These are phyloP conservation scores for Candida tibetensis DNA, from an alignment of 805 yeast genomes.

Conservation along the genomic window DNA sequence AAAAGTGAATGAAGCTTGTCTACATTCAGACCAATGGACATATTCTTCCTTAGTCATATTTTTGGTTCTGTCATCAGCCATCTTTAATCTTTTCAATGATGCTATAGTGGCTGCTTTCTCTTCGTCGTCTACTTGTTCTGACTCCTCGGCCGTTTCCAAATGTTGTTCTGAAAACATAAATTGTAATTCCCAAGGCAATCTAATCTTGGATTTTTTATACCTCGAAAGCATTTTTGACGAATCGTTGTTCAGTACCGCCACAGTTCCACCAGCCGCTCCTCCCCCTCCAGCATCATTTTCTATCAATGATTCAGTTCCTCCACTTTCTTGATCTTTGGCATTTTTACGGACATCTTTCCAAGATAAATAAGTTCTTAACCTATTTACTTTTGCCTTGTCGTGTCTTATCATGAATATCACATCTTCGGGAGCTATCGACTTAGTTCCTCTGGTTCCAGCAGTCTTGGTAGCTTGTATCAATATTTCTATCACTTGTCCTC, in stretches of 20 bases:
- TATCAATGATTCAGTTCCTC: conserved; percentile 49
- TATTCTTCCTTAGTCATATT: conserved; percentile 96
- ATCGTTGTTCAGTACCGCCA: conserved; percentile 31
- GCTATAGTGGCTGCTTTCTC: conserved; percentile 87
- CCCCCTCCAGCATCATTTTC: conserved; percentile 48
- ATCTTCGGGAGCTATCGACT: conserved; percentile 87
- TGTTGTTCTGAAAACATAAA: conserved; percentile 94
- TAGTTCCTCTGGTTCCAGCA: conserved; percentile 76
- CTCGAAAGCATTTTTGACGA: conserved; percentile 44
- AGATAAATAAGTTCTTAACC: conserved; percentile 84
- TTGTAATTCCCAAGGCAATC: conserved; percentile 93
- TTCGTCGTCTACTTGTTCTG: conserved; percentile 71
- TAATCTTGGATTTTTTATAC: conserved; percentile 70
- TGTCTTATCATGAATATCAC: conserved; percentile 89
- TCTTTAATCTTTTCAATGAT: conserved; percentile 81
- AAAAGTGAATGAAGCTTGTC: conserved; percentile 96
- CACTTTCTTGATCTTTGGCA: conserved; percentile 57
- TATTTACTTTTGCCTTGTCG: conserved; percentile 89
- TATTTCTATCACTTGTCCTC: conserved; percentile 91
- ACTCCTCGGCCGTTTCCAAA: conserved; percentile 61
- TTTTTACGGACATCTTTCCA: conserved; percentile 96
- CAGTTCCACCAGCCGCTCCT: conserved; percentile 37
- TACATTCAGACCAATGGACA: conserved; percentile 98
- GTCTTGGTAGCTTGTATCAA: conserved; percentile 72
- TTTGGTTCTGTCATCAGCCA: conserved; percentile 90